phyloP scores from a whole-genome alignment of 306 rosid species.

The Medicago lupulina region DNA sequence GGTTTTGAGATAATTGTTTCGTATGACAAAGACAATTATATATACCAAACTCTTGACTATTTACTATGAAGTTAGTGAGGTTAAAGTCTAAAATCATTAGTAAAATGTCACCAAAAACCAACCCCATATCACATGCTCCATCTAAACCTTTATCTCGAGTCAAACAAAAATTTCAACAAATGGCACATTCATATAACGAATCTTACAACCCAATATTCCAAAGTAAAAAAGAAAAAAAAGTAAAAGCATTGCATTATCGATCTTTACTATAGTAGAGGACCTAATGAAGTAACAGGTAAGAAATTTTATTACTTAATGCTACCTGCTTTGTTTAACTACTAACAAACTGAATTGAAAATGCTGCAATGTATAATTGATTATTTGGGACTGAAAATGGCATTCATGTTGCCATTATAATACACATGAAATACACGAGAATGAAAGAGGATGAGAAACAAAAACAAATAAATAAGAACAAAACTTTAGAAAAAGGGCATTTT shows the following conservation, averaged over 20 bases:
- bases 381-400: slow-evolving; percentile 8
- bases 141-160: slow-evolving; percentile 36
- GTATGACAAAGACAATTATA: too few relatives aligned
- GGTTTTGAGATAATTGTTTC: too few relatives aligned
- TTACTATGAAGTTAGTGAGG: slow-evolving; percentile 21
- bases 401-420: slow-evolving; percentile 28
- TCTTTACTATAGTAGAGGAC: slow-evolving; percentile 40
- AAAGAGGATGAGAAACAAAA: not conserved
- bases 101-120: slow-evolving; percentile 13
- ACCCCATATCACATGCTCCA: slow-evolving; percentile 35
- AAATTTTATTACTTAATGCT: slow-evolving; percentile 32
- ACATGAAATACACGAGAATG: slow-evolving; percentile 17
- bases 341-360: slow-evolving; percentile 40
- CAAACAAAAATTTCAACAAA: slow-evolving; percentile 53
- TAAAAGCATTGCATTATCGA: slow-evolving; percentile 26
- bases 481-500: slow-evolving; percentile 18
- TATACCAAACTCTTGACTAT: slow-evolving; percentile 42
- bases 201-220: slow-evolving; percentile 35
- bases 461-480: slow-evolving; percentile 39
- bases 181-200: slow-evolving; percentile 44
- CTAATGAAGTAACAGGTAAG: slow-evolving; percentile 46
- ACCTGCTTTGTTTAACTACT: slow-evolving; percentile 8
- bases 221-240: slow-evolving; percentile 7
- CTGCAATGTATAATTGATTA: not conserved
- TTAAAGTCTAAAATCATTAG: slow-evolving; percentile 18